Percentiles rank a stretch among this genome's conserved stretches.
Evolutionary conservation across 2,329 filamentous ascomycete genomes (phyloP).

Genomic region (Aspergillus caelatus): DNA sequence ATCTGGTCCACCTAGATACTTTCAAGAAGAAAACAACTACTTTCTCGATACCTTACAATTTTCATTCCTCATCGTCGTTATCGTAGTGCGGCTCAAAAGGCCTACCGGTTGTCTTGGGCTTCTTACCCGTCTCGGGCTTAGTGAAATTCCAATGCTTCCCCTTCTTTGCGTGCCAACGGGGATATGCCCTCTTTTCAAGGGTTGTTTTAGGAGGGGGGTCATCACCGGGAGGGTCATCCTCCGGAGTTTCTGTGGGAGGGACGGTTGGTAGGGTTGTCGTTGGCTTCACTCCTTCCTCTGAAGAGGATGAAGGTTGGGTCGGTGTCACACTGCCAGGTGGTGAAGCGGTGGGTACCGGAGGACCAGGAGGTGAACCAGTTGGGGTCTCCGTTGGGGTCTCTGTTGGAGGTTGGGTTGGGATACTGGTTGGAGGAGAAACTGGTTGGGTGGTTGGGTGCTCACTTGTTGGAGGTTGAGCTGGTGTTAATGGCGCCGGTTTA

Average conservation of each 20-base stretch:
- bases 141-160: not conserved
- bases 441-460: not conserved
- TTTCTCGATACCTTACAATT: not conserved
- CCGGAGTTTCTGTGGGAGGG: not conserved
- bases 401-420: not conserved
- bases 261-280: not conserved
- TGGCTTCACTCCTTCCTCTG: not conserved
- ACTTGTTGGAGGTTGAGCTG: not conserved
- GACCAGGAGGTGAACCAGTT: not conserved
- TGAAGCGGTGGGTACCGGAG: not conserved
- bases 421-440: not conserved
- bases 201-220: not conserved
- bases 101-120: not conserved
- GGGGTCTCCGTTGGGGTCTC: not conserved
- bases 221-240: not conserved
- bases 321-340: not conserved
- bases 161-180: not conserved
- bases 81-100: not conserved
- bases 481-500: not conserved
- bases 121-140: not conserved
- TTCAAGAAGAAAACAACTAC: not conserved
- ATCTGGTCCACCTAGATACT: not conserved
- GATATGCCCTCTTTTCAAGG: not conserved
- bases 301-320: not conserved
- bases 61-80: not conserved